Conservation (phyloP, 1,284 basidiomycete genomes). For the Ceratobasidium sp. region DNA sequence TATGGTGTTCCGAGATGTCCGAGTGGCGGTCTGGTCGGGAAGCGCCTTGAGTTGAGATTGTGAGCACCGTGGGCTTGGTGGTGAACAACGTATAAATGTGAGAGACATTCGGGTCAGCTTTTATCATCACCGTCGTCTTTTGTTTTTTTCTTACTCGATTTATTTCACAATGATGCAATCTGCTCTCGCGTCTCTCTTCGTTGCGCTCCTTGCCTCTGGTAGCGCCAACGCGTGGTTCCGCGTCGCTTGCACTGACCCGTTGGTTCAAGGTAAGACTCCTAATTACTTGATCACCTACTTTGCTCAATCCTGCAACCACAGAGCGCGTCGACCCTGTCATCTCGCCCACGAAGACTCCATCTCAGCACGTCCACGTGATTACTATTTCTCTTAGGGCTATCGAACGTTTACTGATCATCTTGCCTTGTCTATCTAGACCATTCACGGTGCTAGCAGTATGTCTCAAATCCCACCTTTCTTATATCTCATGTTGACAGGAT, state of each 20-base stretch:
- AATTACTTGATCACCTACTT: background rate
- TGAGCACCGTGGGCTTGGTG: background rate
- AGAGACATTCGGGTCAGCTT: background rate
- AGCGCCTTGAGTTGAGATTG: background rate
- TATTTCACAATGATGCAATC: slow-evolving; percentile 5
- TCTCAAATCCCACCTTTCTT: background rate
- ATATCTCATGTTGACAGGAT: background rate
- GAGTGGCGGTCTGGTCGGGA: slow-evolving; percentile 18
- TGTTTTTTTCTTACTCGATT: background rate
- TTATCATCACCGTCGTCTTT: background rate
- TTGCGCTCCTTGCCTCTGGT: slow-evolving; percentile 50
- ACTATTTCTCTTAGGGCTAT: slow-evolving; percentile 21
- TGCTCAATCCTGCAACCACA: background rate
- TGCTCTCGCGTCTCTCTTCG: slow-evolving; percentile 15
- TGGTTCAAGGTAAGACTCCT: slow-evolving; percentile 53
- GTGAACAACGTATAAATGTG: background rate
- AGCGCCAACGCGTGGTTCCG: slow-evolving; percentile 61
- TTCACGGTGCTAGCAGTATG: slow-evolving; percentile 39
- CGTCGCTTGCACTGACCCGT: slow-evolving; percentile 60
- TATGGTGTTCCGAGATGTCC: slow-evolving; percentile 15
- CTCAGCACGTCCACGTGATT: slow-evolving; percentile 61
- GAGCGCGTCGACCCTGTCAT: slow-evolving; percentile 65
- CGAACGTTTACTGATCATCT: background rate
- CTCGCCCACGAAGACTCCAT: slow-evolving; percentile 59
- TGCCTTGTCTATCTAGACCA: background rate